Evolutionary conservation across 495 filamentous ascomycete species (phyloP), one percentile per base, ranked within the genome.

Genomic region (Penicillium lagena): DNA sequence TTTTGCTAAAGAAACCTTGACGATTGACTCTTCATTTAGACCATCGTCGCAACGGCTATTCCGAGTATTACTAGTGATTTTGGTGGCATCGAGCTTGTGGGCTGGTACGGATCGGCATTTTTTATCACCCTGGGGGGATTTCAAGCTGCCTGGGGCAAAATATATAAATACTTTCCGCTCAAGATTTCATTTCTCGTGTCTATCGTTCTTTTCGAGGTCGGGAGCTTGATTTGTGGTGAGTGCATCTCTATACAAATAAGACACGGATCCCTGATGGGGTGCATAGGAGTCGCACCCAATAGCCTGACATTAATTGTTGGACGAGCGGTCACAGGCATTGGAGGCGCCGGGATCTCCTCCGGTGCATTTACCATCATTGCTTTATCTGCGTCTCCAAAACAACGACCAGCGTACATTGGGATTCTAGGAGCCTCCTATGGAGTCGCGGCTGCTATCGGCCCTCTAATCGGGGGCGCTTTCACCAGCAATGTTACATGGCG

Each of bases 11-110:
- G 22, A 3, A 22, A 22, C 4, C 22, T 4, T 22, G 22, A 22
- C 22, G 6, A 22, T 22, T 22, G 22, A 22, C 6, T 22, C 4
- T 4, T 22, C 22, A 81, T 85, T 58, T 83, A 85, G 49, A 87
- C 87, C 7, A 91, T 93, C 50, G 86, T 94, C 41, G 83, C 85
- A 11, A 91, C 87, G 0, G 88, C 88, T 13, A 90, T 91, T 43
- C 88, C 88, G 9, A 80, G 79, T 39, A 93, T 94, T 44, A 90
- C 87, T 0, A 82, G 88, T 59, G 63, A 86, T 35, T 94, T 93
- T 62, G 71, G 85, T 27, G 79, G 83, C 10, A 64, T 93, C 2
- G 68, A 75, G 13, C 87, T 90, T 54, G 83, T 94, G 1, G 87
- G 85, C 38, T 91, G 88, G 88, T 91, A 90, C 43, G 87, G 82